These are phyloP conservation scores for Xylariaceae sp. DNA, from an alignment of 2,329 filamentous ascomycete genomes.

Conservation along the genomic window DNA sequence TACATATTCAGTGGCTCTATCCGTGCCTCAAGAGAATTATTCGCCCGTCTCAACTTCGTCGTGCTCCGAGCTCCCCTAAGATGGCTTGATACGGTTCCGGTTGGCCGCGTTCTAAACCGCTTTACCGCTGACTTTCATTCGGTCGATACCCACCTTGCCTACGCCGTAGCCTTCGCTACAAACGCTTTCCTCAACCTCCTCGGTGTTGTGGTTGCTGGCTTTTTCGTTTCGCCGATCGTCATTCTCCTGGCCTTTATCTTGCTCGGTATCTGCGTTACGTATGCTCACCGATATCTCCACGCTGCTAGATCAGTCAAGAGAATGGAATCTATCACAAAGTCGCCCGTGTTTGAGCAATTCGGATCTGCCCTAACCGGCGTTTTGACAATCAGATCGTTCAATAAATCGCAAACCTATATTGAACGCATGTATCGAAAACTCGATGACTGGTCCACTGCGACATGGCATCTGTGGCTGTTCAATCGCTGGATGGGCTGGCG, in stretches of 20 bases:
- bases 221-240: conserved; percentile 72
- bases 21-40: conserved; percentile 71
- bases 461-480: conserved; percentile 73
- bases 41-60: conserved; percentile 68
- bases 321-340: conserved; percentile 77
- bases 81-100: conserved; percentile 80
- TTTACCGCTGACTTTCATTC: conserved; percentile 80
- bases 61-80: conserved; percentile 75
- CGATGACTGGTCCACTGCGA: conserved; percentile 70
- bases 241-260: conserved; percentile 66
- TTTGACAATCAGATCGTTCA: conserved; percentile 76
- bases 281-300: conserved; percentile 68
- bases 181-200: conserved; percentile 66
- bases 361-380: conserved; percentile 75
- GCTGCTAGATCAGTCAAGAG: conserved; percentile 78
- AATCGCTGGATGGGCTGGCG: conserved; percentile 80
- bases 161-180: conserved; percentile 65
- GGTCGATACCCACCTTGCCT: conserved; percentile 71
- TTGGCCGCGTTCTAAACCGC: conserved; percentile 77
- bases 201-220: conserved; percentile 69
- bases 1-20: conserved; percentile 70
- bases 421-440: conserved; percentile 72
- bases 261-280: conserved; percentile 61
- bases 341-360: conserved; percentile 81
- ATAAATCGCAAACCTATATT: conserved; percentile 70